Percentiles rank a stretch among this genome's conserved stretches.
These are phyloP conservation scores for Podospora australis DNA, from an alignment of 495 filamentous ascomycete genomes.

Conservation along the genomic window DNA sequence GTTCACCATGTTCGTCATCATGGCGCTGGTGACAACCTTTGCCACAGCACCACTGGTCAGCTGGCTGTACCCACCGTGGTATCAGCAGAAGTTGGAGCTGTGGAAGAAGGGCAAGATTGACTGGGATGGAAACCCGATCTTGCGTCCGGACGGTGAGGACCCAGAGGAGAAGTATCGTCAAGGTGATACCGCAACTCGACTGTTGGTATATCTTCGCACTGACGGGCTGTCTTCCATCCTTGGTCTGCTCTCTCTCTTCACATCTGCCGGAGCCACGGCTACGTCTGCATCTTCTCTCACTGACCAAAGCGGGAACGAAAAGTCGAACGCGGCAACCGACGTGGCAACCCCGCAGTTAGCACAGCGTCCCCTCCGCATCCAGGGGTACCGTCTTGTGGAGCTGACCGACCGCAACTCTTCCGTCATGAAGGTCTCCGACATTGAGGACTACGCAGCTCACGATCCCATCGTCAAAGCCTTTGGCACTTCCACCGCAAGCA, in stretches of 20 bases:
- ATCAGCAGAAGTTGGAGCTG: conserved; percentile 77
- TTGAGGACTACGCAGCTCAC: conserved; percentile 62
- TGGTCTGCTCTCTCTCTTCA: conserved; percentile 67
- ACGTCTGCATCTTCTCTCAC: conserved; percentile 4
- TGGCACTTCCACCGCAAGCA: conserved; percentile 68
- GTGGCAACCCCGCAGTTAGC: conserved; percentile 7
- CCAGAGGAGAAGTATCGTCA: conserved; percentile 40
- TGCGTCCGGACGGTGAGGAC: conserved; percentile 30
- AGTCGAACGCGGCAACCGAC: not conserved
- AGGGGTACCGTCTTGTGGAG: conserved; percentile 76
- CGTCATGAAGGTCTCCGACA: conserved; percentile 82
- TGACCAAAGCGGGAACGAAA: not conserved
- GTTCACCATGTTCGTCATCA: conserved; percentile 95
- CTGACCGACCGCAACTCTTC: conserved; percentile 85
- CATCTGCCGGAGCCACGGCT: conserved; percentile 13
- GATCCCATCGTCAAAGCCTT: conserved; percentile 89
- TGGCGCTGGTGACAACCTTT: conserved; percentile 87
- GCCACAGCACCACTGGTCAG: conserved; percentile 73
- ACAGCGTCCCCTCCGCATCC: conserved; percentile 62
- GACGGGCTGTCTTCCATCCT: conserved; percentile 80
- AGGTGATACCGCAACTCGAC: conserved; percentile 32
- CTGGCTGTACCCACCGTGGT: conserved; percentile 78
- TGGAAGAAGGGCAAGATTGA: conserved; percentile 89
- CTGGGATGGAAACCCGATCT: conserved; percentile 66
- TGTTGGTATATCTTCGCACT: conserved; percentile 59